Evolutionary conservation across 371 early-diverging fungal species (phyloP), one percentile per base, ranked within the genome.

Genomic region (Syncephalis fuscata): DNA sequence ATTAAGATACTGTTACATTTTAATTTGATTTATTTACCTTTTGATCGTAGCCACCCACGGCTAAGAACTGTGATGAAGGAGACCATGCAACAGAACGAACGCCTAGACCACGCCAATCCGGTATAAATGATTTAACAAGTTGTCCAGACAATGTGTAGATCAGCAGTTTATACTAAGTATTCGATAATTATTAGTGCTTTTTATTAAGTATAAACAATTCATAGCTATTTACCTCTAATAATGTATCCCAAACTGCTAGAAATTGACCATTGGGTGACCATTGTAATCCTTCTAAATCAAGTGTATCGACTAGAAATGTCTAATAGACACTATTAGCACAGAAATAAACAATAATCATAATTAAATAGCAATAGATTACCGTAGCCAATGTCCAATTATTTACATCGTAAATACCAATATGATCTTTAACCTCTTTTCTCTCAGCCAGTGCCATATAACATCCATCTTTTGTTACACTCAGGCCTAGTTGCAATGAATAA

Each of bases 231-330:
- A 73, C 70, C 49, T 68, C 59, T 24, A 70, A 42, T 20, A 61
- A 61, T 27, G 60, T 63, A 44, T 88, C 87, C 81, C 82, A 85
- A 3, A 70, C 77, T 1, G 69, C 80, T 26, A 91, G 59, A 45
- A 61, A 82, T 41, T 69, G 64, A 23, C 88, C 85, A 55, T 88
- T 76, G 3, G 90, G 88, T 8, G 90, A 88, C 89, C 89, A 88
- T 41, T 59, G 59, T 3, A 89, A 46, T 44, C 81, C 73, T 7
- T 69, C 70, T 36, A 78, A 39, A 56, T 91, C 88, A 1, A 56
- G 52, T 0, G 82, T 85, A 23, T 80, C 80, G 7, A 75, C 52
- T 9, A 64, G 68, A 48, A 86, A 74, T 22, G 71, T 65, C 73
- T 82, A 50, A n/a, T n/a, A n/a, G n/a, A n/a, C n/a, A n/a, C n/a